Base-by-base conservation (phyloP, 306 rosid genomes). In the Corylus avellana region DNA sequence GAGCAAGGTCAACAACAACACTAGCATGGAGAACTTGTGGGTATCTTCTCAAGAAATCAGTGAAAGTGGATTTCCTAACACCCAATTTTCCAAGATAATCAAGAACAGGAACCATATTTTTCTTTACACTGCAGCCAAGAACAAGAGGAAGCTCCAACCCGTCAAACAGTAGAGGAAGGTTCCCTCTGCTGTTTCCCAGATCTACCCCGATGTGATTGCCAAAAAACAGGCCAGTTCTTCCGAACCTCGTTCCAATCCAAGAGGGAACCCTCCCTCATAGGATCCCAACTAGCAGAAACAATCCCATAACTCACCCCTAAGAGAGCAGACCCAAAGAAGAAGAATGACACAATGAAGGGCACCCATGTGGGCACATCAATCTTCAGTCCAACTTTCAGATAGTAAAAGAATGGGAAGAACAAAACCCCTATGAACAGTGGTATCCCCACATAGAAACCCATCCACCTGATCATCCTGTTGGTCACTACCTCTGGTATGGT, bases 21-120 rank as follows among this genome's bases (percentile, higher is more conserved):
- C 99, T 96, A 71, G 97, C 90, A 87, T 96, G 99, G 32, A 93
- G 94, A 42, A 96, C 99, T 80, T 96, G 99, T 0, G 99, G 99
- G 73, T 96, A 96, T 82, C 96, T 88, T 85, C 59, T 84, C 90
- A 96, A 87, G 74, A 96, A 96, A 49, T 89, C 90, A 0, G 99
- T 87, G 78, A 96, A 80, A 5, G 93, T 90, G 61, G 96, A 89
- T 83, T 91, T 88, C 88, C 99, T 88, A 54, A 96, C 96, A 67
- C 99, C 97, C 82, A 96, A 88, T 80, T 91, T 93, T 49, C 99
- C 99, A 67, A 96, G 99, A 79, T 91, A 93, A 87, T 90, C 98
- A 42, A 96, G 94, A 84, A 96, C 99, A n/a, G 98, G 99, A 80
- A 96, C 82, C 98, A 96, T 93, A 81, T 96, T 96, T 84, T 93